Conservation (phyloP, 2,329 filamentous ascomycete genomes). For the Epicoccum nigrum region DNA sequence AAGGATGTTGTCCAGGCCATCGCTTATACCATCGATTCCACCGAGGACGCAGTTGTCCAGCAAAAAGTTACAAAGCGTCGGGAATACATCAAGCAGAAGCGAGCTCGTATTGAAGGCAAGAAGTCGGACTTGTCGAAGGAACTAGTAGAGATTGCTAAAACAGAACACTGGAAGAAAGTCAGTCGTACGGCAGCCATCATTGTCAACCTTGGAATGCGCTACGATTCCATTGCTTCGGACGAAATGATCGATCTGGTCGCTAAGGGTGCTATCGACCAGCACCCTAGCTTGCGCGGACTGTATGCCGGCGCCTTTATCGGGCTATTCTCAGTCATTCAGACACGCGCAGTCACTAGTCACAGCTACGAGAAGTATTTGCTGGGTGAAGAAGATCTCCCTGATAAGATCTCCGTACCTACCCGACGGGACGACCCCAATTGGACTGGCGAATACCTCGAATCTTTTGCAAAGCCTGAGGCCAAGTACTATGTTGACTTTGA, state of each 20-base stretch:
- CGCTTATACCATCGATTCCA: conserved; percentile 39
- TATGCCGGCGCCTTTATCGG: conserved; percentile 81
- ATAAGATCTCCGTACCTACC: conserved; percentile 76
- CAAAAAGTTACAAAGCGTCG: conserved; percentile 69
- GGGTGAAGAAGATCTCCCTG: conserved; percentile 77
- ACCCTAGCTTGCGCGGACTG: conserved; percentile 81
- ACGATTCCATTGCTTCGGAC: conserved; percentile 81
- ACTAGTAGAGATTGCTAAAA: conserved; percentile 75
- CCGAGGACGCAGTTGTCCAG: conserved; percentile 63
- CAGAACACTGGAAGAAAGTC: conserved; percentile 95
- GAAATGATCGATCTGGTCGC: conserved; percentile 84
- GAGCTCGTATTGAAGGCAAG: conserved; percentile 78
- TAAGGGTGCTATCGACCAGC: conserved; percentile 83
- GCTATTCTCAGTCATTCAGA: conserved; percentile 81
- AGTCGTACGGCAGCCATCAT: conserved; percentile 89
- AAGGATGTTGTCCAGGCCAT: conserved; percentile 73
- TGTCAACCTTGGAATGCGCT: conserved; percentile 87
- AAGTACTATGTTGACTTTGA: conserved; percentile 92
- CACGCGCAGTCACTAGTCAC: conserved; percentile 83
- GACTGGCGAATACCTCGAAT: conserved; percentile 77
- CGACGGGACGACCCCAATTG: conserved; percentile 73
- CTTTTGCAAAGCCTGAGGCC: conserved; percentile 77
- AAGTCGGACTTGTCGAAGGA: conserved; percentile 83
- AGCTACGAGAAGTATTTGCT: conserved; percentile 85
- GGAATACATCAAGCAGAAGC: conserved; percentile 75